Conservation (phyloP, 2,329 filamentous ascomycete genomes). For the Corniculantispora saksenae region DNA sequence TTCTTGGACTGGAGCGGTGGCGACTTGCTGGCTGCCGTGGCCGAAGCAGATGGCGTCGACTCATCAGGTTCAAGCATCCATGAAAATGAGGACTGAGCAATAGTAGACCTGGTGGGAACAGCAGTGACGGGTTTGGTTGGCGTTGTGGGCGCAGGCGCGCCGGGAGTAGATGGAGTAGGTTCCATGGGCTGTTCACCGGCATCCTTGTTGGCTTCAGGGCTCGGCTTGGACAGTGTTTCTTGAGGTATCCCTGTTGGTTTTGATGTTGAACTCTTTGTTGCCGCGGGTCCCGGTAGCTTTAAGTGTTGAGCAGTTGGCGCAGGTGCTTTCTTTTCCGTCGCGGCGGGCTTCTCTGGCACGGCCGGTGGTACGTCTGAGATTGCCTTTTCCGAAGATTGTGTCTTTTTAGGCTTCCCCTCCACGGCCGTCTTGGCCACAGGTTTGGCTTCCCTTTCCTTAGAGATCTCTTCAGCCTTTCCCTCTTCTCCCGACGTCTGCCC, state of each 20-base stretch:
- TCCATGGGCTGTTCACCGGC: neutral
- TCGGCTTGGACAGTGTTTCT: too few species aligned
- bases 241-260: too few species aligned
- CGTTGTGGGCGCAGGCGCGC: neutral
- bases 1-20: slow-evolving; percentile 40
- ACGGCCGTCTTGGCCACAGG: neutral
- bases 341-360: slow-evolving; percentile 9
- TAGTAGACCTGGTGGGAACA: slow-evolving; percentile 62
- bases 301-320: too few species aligned
- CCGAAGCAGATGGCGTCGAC: slow-evolving; percentile 27
- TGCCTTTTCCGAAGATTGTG: too few species aligned
- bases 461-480: neutral
- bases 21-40: slow-evolving; percentile 30
- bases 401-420: neutral
- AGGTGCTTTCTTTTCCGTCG: too few species aligned
- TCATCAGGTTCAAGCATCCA: slow-evolving; percentile 72
- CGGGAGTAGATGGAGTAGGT: too few species aligned
- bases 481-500: neutral
- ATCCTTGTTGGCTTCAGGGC: too few species aligned
- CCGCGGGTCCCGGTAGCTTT: too few species aligned
- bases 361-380: neutral
- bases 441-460: too few species aligned
- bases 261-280: too few species aligned
- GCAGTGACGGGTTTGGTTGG: neutral
- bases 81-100: slow-evolving; percentile 75